Base-by-base conservation (phyloP, 352 stramenopile species). In the Blastocystis sp. region DNA sequence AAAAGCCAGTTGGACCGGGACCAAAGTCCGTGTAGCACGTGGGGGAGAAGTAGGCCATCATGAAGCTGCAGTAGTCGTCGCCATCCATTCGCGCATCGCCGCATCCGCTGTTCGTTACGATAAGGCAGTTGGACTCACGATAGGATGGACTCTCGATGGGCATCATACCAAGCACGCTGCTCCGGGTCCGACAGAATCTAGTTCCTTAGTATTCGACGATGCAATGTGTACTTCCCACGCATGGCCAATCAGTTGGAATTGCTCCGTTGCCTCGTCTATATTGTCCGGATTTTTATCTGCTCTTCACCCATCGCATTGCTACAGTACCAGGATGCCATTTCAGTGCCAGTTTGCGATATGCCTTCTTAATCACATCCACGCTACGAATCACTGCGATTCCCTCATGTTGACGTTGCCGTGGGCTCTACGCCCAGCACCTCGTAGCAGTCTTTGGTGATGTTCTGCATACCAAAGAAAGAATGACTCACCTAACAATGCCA, bases 261-360 rank as follows among this genome's bases (percentile, higher is more conserved):
- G 91, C 70, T 93, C 91, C 69, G 96, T 94, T 62, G 94, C 94
- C 89, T 97, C 94, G 54, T 90, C 87, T 21, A 92, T 80, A 69
- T 94, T 94, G 34, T 90, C 76, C 1, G 90, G 45, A 82, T 97
- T 98, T 90, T 98, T 98, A 92, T 98, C 96, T 84, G 21, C n/a
- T 59, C 34, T 0, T 68, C 1, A 84, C 43, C 9, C 19, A 3
- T 19, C 11, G 1, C 0, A 68, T 38, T 24, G 28, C n/a, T 11
- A 43, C 10, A 14, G 21, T 57, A 68, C 74, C 74, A 1, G 95
- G 95, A 89, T 98, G 96, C 89, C 93, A 97, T 89, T 95, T 97
- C 84, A 98, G 93, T 17, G 95, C 95, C 14, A 97, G 90, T 90
- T 97, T 97, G 65, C 95, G 92, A 90, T 98, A 98, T 45, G 95